Evolutionary conservation across 2,329 filamentous ascomycete genomes (phyloP).

Genomic region (Ceratocystis diversiconidia): DNA sequence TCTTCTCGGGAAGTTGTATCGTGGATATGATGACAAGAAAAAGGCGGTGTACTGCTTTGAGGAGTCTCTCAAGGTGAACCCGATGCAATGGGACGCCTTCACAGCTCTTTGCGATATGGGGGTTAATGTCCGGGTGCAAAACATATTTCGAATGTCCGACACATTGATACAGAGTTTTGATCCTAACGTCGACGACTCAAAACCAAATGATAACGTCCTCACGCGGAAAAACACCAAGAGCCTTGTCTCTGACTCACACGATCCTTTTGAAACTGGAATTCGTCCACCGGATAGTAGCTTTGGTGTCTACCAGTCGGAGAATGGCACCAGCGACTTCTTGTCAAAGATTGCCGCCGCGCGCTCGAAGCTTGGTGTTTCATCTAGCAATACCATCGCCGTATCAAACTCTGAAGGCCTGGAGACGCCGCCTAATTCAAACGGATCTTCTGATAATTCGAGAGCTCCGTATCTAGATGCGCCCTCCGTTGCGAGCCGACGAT

Average conservation of each 20-base stretch:
- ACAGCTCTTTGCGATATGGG: constrained; percentile 76
- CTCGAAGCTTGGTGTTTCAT: constrained; percentile 26
- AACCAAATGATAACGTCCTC: constrained; percentile 14
- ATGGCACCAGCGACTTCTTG: constrained; percentile 33
- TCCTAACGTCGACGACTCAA: constrained; percentile 18
- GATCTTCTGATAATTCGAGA: constrained; percentile 11
- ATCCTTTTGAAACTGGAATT: constrained; percentile 36
- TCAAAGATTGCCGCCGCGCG: constrained; percentile 40
- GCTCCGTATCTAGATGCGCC: constrained; percentile 29
- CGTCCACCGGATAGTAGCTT: constrained; percentile 11
- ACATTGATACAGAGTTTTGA: constrained; percentile 36
- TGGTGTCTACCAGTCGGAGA: constrained; percentile 18
- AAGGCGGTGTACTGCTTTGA: constrained; percentile 79
- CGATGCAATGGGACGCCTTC: constrained; percentile 98
- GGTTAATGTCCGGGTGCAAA: constrained; percentile 63
- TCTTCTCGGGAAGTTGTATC: constrained; percentile 75
- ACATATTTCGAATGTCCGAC: constrained; percentile 68
- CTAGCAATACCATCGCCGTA: constrained; percentile 24
- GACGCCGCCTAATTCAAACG: constrained; percentile 34
- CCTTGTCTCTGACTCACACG: constrained; percentile 22
- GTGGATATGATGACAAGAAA: constrained; percentile 65
- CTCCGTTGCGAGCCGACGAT: constrained; percentile 39
- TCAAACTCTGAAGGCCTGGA: constrained; percentile 44
- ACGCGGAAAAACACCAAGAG: constrained; percentile 17
- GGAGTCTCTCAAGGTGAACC: constrained; percentile 75